Base-by-base conservation (phyloP, 495 filamentous ascomycete genomes). In the Penicillium lagena region DNA sequence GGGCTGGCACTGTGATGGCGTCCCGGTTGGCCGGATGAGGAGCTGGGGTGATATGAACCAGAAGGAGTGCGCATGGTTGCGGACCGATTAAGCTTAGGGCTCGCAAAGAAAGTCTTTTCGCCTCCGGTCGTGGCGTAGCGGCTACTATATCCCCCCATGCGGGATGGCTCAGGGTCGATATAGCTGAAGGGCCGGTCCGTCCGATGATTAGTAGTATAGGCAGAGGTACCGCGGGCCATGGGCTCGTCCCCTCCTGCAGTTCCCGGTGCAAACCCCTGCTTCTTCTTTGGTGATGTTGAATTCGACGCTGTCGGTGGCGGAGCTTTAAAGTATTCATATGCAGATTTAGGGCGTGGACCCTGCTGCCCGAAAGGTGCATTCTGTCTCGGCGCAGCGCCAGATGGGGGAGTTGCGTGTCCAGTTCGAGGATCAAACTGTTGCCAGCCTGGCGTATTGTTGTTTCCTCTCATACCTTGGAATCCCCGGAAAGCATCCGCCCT, bases 41-140 rank as follows among this genome's bases (percentile, higher is more conserved):
- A 66, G 32, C 62, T 71, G 6, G 63, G 46, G 27, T 63, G 63
- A 29, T 54, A 50, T 10, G 50, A 37, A 34, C 68, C 63, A 9
- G 73, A 56, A 9, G 73, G 62, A 37, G 67, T 62, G n/a, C 75
- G 68, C 43, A 62, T 58, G 49, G 66, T 76, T 1, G 66, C 49
- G 17, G 75, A 71, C 35, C 73, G 67, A 9, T 62, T 59, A 11
- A 80, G 49, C 12, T 59, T 60, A 22, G 69, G 61, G 47, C 63
- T 70, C 7, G 62, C 62, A 45, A 80, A 68, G 47, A 73, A 72
- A 0, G 80, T 83, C 68, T 76, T 86, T 56, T 93, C 89, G 12
- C 86, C 86, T 40, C 80, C 77, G 28, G 77, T 63, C 3, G 73
- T 77, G 31, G 80, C 74, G 56, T 95, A 93, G 0, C 82, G 79